Base-by-base conservation (phyloP, 2,329 filamentous ascomycete species). In the Diaporthe longicolla region DNA sequence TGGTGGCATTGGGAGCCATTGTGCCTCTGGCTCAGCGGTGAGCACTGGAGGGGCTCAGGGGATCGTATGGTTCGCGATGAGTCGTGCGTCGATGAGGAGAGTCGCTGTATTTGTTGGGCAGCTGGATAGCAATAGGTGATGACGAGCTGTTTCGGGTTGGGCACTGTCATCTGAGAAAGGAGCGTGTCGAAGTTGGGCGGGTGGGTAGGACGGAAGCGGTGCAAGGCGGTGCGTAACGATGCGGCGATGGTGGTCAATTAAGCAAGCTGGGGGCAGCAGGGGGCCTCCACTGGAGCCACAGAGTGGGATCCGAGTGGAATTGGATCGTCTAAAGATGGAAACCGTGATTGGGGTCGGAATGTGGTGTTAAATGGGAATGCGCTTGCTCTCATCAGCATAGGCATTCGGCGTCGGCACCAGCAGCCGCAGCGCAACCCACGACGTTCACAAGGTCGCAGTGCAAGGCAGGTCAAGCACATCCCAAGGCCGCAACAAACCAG, bases 1-100 rank as follows among this genome's bases (percentile, higher is more conserved):
- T 99, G 77, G 89, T 88, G 84, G 91, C 87, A 78, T 80, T 78
- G 72, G 79, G 80, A 71, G 70, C 37, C 57, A 73, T 52, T 40
- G 40, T 71, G 57, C 6, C 78, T 80, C 24, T 32, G 29, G 40
- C 24, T 70, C 21, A n/a, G 24, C 29, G 26, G 17, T 58, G 61
- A 69, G 40, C 63, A 21, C 32, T 48, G 40, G 32, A 55, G 40
- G 48, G 68, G 68, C 37, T 43, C 29, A 58, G 26, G 43, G 43
- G 52, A 26, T 32, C 11, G 70, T 50, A 3, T 59, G 57, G 57
- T 71, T 71, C 57, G 55, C 57, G 57, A 45, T 32, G 37, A 48
- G n/a, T 35, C 29, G 32, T 21, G 24, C 11, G 32, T 73, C n/a
- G 66, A 32, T 26, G 55, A 37, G 57, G 50, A 55, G 29, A 21